Evolutionary conservation across 805 yeast species (phyloP), one percentile per base, ranked within the genome.

Genomic region (Pichia kluyveri): DNA sequence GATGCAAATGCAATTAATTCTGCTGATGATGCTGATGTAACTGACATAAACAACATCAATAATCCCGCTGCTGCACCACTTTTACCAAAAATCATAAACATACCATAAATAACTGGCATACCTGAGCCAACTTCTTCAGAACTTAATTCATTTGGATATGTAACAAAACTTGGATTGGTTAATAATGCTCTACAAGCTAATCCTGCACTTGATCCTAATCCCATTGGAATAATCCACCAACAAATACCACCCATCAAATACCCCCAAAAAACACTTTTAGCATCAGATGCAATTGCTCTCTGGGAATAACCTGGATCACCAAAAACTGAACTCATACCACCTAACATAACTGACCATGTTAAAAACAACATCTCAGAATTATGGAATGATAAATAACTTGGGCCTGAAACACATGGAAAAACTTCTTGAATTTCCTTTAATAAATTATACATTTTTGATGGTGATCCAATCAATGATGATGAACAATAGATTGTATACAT

Each of bases 161-260:
- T 71, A 43, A 60, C 53, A 32, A 65, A 69, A 0, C 51, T 63
- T 10, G 71, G 69, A 40, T 61, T 60, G 5, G 48, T 47, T 37
- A 61, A 39, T 27, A 69, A 51, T 4, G 69, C 72, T 46, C 68
- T 56, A 57, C 71, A 59, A 2, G 67, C 66, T 42, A 69, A 58
- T 18, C 70, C 73, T 6, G 65, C 57, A 70, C 54, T 44, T 70
- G 60, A 44, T 63, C 91, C 82, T 23, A 70, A 50, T 1, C 67
- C 61, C 50, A 58, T 56, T 17, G 74, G 74, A 39, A 70, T 60
- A 4, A 63, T 55, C 51, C 55, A 54, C 72, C 73, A 69, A 44
- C 66, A 61, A 4, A 67, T 19, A 19, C 65, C 69, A 18, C 74
- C 74, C 41, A 59, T 42, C 23, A 65, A 46, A 48, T 70, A 70